Conservation (phyloP, 2,329 filamentous ascomycete genomes). For the Penicillium sp. region DNA sequence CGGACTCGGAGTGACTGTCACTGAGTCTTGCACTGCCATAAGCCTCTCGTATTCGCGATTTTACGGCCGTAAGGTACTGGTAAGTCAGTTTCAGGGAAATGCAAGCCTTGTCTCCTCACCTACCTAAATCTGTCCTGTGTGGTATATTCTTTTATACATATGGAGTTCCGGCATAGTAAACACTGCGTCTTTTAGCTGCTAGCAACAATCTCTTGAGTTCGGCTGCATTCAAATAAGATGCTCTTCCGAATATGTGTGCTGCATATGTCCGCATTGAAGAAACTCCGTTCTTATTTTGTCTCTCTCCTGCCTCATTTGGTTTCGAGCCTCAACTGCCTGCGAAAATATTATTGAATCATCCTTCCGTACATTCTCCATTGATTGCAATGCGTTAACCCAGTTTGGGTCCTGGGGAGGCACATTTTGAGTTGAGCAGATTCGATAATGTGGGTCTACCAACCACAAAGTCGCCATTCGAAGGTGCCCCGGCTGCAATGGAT, state of each 20-base stretch:
- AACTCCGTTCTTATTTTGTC: not conserved
- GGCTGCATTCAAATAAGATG: not conserved
- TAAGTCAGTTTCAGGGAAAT: no score
- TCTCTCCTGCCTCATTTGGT: not conserved
- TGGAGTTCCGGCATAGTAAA: not conserved
- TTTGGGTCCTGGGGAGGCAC: constrained; percentile 20
- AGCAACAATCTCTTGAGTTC: not conserved
- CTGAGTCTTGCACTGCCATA: no score
- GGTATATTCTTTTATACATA: no score
- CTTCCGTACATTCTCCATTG: not conserved
- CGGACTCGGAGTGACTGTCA: no score
- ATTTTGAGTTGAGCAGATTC: constrained; percentile 19
- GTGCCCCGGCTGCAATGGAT: constrained; percentile 12
- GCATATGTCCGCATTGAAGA: not conserved
- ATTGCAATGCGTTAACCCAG: constrained; percentile 4
- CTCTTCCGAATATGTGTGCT: not conserved
- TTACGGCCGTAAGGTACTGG: no score
- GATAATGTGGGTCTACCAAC: constrained; percentile 22
- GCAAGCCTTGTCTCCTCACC: no score
- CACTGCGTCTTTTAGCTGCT: not conserved
- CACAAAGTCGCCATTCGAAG: constrained; percentile 17
- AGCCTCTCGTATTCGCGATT: no score
- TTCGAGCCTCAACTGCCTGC: not conserved
- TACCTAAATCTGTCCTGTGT: no score
- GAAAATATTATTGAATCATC: not conserved